Evolutionary conservation across 2,329 filamentous ascomycete genomes (phyloP), one percentile per base, ranked within the genome.

Genomic region (Monosporascus sp.): DNA sequence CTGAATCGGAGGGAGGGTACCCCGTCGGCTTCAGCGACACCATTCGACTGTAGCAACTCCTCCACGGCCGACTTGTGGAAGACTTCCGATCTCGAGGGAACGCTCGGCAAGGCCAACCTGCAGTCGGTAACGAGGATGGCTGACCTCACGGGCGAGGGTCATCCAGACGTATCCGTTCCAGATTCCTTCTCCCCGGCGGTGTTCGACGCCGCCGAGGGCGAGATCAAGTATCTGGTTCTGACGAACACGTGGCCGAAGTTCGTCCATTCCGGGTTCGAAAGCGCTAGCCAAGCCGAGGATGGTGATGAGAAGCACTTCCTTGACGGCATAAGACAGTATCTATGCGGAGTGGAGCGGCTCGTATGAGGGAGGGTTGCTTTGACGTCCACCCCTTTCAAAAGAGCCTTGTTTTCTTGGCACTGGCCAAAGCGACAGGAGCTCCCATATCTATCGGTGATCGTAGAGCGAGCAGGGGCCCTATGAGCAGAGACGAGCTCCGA

Each of bases 211-310:
- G 60, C 56, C 31, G 59, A 61, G 50, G 52, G 50, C 31, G 57
- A 62, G 49, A 59, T 63, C 53, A 63, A 63, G 57, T 62, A 63
- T 47, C 56, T 63, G n/a, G 60, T 67, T 5, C 57, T 67, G 36
- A 66, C 64, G 20, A 67, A 67, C 52, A 67, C 64, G 0, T 67
- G 64, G 64, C 64, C 64, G 36, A 67, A 65, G 53, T 67, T 66
- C 43, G 59, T 67, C 48, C 61, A 56, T 22, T 47, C 52, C 36
- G 53, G 51, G 17, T 43, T 53, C 31, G 56, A 56, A 16, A 49
- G 45, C 46, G 27, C 37, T 3, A 48, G 45, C 40, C 49, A 50
- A 22, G 16, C 36, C 1, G 51, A 52, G 11, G 41, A 26, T 16
- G 20, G 41, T 24, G 43, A n/a, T 4, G 50, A 52, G 43, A 52